Evolutionary conservation across 495 filamentous ascomycete genomes (phyloP).

Genomic region (Parathielavia appendiculata): DNA sequence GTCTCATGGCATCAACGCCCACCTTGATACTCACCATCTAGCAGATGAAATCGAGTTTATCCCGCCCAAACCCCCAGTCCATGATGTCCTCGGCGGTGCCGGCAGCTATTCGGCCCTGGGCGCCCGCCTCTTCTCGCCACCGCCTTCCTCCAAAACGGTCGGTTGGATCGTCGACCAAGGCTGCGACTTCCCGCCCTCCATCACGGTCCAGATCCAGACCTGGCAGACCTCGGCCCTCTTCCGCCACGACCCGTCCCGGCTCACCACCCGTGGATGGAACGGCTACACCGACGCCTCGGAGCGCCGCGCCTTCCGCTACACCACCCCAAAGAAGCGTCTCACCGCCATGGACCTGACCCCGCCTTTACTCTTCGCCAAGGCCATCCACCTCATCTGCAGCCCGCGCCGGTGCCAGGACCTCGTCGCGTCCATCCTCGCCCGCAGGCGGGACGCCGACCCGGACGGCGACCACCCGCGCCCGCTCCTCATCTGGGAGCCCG

Average conservation of each 20-base stretch:
- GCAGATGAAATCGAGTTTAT: constrained; percentile 86
- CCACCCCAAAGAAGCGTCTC: constrained; percentile 78
- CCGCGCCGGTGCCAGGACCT: constrained; percentile 71
- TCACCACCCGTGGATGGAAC: constrained; percentile 91
- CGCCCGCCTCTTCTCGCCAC: constrained; percentile 75
- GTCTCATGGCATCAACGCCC: too few species aligned
- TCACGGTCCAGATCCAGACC: constrained; percentile 55
- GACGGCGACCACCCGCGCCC: constrained; percentile 41
- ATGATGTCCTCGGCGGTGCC: constrained; percentile 76
- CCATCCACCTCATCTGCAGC: constrained; percentile 85
- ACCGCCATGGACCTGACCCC: constrained; percentile 40
- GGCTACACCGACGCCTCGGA: constrained; percentile 57
- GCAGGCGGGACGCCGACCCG: constrained; percentile 26
- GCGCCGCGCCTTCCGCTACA: constrained; percentile 72
- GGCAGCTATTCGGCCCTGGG: constrained; percentile 83
- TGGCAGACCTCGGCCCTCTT: constrained; percentile 72
- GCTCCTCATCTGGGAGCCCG: constrained; percentile 90
- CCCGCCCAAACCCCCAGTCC: constrained; percentile 54
- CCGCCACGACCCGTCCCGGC: constrained; percentile 57
- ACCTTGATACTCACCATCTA: too few species aligned
- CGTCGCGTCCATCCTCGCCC: constrained; percentile 54
- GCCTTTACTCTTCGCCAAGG: constrained; percentile 60
- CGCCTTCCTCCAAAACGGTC: constrained; percentile 53
- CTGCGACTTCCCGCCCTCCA: constrained; percentile 69
- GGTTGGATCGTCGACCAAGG: constrained; percentile 92